A percentile compares a stretch with the other conserved stretches of the same genome.
phyloP scores from a whole-genome alignment of 495 filamentous ascomycete genomes.

The Penicillium crystallinum region DNA sequence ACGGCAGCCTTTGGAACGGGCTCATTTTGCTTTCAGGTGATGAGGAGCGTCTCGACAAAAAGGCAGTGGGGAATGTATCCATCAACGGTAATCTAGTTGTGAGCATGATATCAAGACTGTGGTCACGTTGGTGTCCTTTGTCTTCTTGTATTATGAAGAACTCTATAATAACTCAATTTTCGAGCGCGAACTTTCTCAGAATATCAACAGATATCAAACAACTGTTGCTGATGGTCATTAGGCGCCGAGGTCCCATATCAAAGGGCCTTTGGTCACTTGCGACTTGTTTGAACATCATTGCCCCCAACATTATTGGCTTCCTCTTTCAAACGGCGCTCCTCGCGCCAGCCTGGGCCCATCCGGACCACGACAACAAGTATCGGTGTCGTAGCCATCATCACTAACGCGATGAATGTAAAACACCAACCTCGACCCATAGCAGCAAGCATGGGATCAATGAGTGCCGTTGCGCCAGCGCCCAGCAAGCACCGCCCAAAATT shows the following conservation, averaged over 20 bases:
- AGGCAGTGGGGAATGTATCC: neutral
- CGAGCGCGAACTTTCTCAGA: neutral
- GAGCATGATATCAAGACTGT: neutral
- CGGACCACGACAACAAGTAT: slow-evolving; percentile 42
- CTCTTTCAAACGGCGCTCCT: slow-evolving; percentile 31
- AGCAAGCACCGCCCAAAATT: slow-evolving; percentile 65
- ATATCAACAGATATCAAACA: neutral
- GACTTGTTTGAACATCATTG: neutral
- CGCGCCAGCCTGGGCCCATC: slow-evolving; percentile 46
- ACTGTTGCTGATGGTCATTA: neutral
- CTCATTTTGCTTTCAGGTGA: slow-evolving; percentile 47
- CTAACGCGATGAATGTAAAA: slow-evolving; percentile 57
- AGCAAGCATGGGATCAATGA: slow-evolving; percentile 60
- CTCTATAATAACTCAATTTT: neutral
- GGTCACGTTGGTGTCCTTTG: neutral
- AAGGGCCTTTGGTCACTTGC: neutral
- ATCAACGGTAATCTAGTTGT: neutral
- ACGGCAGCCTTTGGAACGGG: slow-evolving; percentile 68
- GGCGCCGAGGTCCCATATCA: neutral
- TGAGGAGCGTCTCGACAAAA: neutral
- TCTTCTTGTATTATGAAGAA: neutral
- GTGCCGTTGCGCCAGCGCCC: slow-evolving; percentile 60
- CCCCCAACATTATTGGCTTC: slow-evolving; percentile 11
- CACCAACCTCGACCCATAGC: slow-evolving; percentile 64
- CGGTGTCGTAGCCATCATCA: slow-evolving; percentile 51